Evolutionary conservation across 1,284 basidiomycete genomes (phyloP).

Genomic region (Fomitopsis betulina): DNA sequence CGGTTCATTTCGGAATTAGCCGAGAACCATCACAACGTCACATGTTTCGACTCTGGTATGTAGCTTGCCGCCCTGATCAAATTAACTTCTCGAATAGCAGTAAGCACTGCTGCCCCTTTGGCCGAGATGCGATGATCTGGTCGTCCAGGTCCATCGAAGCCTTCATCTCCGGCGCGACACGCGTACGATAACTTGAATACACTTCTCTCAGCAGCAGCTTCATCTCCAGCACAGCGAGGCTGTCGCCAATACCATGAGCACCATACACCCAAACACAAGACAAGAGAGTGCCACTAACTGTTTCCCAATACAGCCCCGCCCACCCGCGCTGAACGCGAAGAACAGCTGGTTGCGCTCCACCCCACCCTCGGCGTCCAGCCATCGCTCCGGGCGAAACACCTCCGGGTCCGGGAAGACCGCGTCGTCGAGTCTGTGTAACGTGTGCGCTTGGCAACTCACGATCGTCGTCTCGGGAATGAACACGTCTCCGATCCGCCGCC

Average conservation of each 20-base stretch:
- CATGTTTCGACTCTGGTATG: neutral
- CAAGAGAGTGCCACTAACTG: slow-evolving; percentile 13
- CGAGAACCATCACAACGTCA: too few relatives aligned
- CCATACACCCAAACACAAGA: neutral
- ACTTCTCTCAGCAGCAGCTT: slow-evolving; percentile 19
- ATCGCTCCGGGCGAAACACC: slow-evolving; percentile 81
- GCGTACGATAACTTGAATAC: slow-evolving; percentile 18
- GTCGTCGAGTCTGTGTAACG: slow-evolving; percentile 81
- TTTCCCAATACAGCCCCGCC: slow-evolving; percentile 22
- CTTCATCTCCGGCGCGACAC: slow-evolving; percentile 18
- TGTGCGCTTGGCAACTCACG: slow-evolving; percentile 94
- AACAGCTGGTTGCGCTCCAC: slow-evolving; percentile 20
- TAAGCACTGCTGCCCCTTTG: slow-evolving; percentile 19
- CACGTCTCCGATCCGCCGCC: slow-evolving; percentile 84
- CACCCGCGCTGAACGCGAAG: slow-evolving; percentile 22
- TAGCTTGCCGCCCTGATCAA: neutral
- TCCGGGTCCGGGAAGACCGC: slow-evolving; percentile 86
- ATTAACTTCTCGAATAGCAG: slow-evolving; percentile 13
- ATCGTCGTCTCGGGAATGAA: slow-evolving; percentile 86
- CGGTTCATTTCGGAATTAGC: too few relatives aligned
- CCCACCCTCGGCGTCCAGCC: slow-evolving; percentile 75
- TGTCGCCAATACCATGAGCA: neutral
- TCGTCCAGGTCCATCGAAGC: slow-evolving; percentile 21
- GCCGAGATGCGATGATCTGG: slow-evolving; percentile 19
- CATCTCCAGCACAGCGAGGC: slow-evolving; percentile 23